These are phyloP conservation scores for Ganoderma leucocontextum DNA, from an alignment of 1,284 basidiomycete species.

Conservation along the genomic window DNA sequence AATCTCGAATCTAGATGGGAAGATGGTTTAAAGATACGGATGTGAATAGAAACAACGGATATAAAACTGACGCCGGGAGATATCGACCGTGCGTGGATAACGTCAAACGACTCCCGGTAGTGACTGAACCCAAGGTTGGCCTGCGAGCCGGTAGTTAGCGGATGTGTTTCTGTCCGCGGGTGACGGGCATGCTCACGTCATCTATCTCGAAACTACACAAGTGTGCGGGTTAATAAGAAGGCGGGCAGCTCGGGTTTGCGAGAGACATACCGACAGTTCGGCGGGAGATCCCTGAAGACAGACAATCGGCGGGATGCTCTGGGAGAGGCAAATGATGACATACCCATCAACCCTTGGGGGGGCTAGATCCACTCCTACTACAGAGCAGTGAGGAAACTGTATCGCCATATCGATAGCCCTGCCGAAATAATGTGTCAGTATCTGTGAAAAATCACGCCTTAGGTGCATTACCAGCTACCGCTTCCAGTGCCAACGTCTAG, in stretches of 20 bases:
- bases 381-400: constrained; percentile 45
- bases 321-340: constrained; percentile 17
- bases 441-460: background rate
- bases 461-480: constrained; percentile 43
- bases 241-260: background rate
- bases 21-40: background rate
- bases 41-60: background rate
- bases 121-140: constrained; percentile 47
- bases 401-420: constrained; percentile 48
- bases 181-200: constrained; percentile 37
- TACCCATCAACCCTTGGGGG: constrained; percentile 42
- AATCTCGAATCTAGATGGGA: constrained; percentile 43
- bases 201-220: constrained; percentile 44
- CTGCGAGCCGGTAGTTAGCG: constrained; percentile 30
- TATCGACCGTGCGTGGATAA: constrained; percentile 44
- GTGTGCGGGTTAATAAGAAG: background rate
- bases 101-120: constrained; percentile 41
- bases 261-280: constrained; percentile 43
- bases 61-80: constrained; percentile 37
- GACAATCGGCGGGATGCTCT: constrained; percentile 8
- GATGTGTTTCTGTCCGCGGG: background rate
- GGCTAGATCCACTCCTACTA: constrained; percentile 45
- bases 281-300: constrained; percentile 37
- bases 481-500: constrained; percentile 47
- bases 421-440: constrained; percentile 16